Evolutionary conservation across 1,284 basidiomycete genomes (phyloP).

Genomic region (Puccinia triticina): DNA sequence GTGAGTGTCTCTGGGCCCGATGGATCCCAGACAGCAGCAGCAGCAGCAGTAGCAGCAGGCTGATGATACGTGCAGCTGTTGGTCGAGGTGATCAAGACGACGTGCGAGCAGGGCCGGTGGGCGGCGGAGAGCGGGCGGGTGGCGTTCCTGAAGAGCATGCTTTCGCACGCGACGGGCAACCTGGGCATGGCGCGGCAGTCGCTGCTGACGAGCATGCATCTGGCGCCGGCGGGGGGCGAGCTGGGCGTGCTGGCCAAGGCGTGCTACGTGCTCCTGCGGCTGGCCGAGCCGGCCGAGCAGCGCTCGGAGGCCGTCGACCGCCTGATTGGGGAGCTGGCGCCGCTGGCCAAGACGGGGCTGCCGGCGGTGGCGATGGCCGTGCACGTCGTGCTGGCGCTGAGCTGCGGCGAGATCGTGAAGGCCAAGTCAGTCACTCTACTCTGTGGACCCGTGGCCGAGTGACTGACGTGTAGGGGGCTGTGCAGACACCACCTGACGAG

Average conservation of each 20-base stretch:
- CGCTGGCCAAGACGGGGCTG: not conserved
- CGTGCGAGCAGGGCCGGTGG: not conserved
- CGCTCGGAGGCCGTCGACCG: not conserved
- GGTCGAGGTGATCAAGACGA: slow-evolving; percentile 8
- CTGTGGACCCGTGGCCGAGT: not conserved
- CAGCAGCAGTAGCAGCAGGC: too few relatives aligned
- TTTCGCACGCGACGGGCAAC: slow-evolving; percentile 32
- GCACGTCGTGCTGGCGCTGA: slow-evolving; percentile 33
- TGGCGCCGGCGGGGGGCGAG: not conserved
- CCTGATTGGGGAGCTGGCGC: not conserved
- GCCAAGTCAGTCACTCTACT: slow-evolving; percentile 38
- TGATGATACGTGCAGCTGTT: not conserved
- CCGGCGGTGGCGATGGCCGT: slow-evolving; percentile 7
- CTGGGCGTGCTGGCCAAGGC: slow-evolving; percentile 6
- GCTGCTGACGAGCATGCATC: not conserved
- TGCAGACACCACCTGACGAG: slow-evolving; percentile 30
- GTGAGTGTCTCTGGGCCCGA: not conserved
- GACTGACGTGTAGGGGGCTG: not conserved
- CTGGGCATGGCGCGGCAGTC: slow-evolving; percentile 19
- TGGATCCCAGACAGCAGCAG: too few relatives aligned
- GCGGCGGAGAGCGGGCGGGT: not conserved
- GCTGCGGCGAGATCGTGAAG: slow-evolving; percentile 35
- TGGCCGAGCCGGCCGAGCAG: not conserved
- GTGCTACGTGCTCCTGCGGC: slow-evolving; percentile 6
- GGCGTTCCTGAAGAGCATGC: slow-evolving; percentile 38